A percentile compares a stretch with the other conserved stretches of the same genome.
These are phyloP conservation scores for Colletotrichum plurivorum DNA, from an alignment of 2,329 filamentous ascomycete genomes.

Conservation along the genomic window DNA sequence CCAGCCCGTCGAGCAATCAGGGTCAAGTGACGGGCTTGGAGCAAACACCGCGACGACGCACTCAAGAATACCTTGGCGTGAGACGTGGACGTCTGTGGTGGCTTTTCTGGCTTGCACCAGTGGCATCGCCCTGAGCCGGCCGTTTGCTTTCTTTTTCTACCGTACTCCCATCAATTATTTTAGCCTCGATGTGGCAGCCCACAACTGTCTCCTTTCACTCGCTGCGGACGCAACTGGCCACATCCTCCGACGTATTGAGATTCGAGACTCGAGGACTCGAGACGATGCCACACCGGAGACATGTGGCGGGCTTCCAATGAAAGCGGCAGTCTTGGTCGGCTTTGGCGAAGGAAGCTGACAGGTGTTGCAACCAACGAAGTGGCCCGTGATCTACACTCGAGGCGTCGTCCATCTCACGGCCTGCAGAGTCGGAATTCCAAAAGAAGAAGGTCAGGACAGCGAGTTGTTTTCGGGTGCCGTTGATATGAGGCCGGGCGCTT, in stretches of 20 bases:
- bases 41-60: constrained; percentile 7
- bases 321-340: neutral
- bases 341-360: constrained; percentile 1
- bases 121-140: constrained; percentile 24
- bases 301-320: neutral
- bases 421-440: neutral
- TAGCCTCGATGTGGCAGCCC: constrained; percentile 15
- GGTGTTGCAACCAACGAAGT: constrained; percentile 4
- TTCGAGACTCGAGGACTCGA: neutral
- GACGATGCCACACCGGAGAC: neutral
- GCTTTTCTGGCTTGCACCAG: constrained; percentile 28
- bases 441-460: neutral
- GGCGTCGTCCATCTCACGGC: constrained; percentile 9
- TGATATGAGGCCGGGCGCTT: neutral
- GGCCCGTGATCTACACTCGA: neutral
- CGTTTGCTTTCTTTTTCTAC: constrained; percentile 33
- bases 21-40: constrained; percentile 11
- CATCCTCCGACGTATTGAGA: constrained; percentile 10
- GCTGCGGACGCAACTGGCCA: neutral
- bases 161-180: constrained; percentile 20
- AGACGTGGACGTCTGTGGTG: constrained; percentile 13
- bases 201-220: constrained; percentile 9
- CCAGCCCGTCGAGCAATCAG: neutral
- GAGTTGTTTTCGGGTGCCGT: neutral
- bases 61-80: constrained; percentile 17